Base-by-base conservation (phyloP, 805 yeast genomes). In the Wickerhamomyces silvicola region DNA sequence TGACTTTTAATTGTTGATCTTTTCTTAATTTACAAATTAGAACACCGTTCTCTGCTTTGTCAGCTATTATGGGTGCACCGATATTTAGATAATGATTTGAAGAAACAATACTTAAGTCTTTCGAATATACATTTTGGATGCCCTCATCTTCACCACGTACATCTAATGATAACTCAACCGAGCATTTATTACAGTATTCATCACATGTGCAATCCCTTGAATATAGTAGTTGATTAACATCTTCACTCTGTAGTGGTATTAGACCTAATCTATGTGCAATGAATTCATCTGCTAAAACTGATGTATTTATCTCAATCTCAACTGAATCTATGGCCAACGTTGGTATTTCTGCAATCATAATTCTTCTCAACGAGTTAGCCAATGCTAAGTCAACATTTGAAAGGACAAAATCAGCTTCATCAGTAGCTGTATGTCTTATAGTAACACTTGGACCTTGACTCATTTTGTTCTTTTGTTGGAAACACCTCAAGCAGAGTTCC, bases 141-240 rank as follows among this genome's bases (percentile, higher is more conserved):
- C 80, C 76, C 50, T 86, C 97, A 27, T 83, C 68, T 41, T 84
- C 90, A 57, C 96, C 90, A 42, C 76, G 69, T n/a, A 96, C 98
- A 35, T 84, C 78, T 42, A 92, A 63, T 37, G 81, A 78, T 36
- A 92, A 69, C 43, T 81, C 85, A 16, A 92, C 97, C 4, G 95
- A 80, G 63, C 99, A 92, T 58, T 82, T 81, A 38, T 86, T 88
- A 62, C 99, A 92, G 63, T 92, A 90, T 54, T 88, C 94, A 57
- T 92, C 98, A 66, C 99, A 92, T 27, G 94, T 88, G 60, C 99
- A 92, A 57, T 92, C 98, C 54, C 97, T 73, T 18, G 94, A 80
- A 61, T 88, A 90, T 41, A 85, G 78, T 43, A 90, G 65, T 40
- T 78, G 72, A 31, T 86, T 95, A 27, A 88, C 86, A 39, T 84